phyloP scores from a whole-genome alignment of 2,329 filamentous ascomycete genomes.

The Aspergillus cejpii region DNA sequence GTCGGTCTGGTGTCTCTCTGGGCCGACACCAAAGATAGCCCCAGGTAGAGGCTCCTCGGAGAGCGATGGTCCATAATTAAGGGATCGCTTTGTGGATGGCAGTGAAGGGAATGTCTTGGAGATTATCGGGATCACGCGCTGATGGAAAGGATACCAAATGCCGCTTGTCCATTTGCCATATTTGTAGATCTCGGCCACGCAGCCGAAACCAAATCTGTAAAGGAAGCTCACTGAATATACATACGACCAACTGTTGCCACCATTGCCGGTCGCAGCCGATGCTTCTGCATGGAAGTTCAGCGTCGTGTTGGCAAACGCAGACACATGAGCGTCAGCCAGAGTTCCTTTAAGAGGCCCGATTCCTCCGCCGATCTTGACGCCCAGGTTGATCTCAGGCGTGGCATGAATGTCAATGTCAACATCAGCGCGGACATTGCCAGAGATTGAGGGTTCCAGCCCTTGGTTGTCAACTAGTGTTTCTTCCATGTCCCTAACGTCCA shows the following conservation, averaged over 20 bases:
- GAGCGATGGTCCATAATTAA: background rate
- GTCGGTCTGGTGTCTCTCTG: background rate
- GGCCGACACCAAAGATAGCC: background rate
- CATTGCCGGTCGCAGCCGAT: background rate
- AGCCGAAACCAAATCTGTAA: background rate
- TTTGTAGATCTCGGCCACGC: background rate
- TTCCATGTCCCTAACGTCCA: slow-evolving; percentile 4
- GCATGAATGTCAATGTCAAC: slow-evolving; percentile 11
- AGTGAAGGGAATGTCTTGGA: background rate
- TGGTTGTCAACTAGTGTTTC: slow-evolving; percentile 4
- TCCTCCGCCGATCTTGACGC: slow-evolving; percentile 12
- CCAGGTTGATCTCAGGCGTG: slow-evolving; percentile 16
- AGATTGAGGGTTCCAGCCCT: slow-evolving; percentile 12
- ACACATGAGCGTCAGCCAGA: background rate
- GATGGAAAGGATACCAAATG: background rate
- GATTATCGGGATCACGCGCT: background rate
- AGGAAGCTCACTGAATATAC: background rate
- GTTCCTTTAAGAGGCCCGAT: background rate
- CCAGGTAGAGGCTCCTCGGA: background rate
- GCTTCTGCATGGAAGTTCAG: background rate
- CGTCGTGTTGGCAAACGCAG: background rate
- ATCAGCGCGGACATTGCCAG: slow-evolving; percentile 11
- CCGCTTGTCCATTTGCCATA: background rate
- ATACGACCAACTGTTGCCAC: background rate
- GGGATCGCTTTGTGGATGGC: background rate